Conservation (phyloP, 176 grass and related monocot species). For the Phyllostachys edulis region DNA sequence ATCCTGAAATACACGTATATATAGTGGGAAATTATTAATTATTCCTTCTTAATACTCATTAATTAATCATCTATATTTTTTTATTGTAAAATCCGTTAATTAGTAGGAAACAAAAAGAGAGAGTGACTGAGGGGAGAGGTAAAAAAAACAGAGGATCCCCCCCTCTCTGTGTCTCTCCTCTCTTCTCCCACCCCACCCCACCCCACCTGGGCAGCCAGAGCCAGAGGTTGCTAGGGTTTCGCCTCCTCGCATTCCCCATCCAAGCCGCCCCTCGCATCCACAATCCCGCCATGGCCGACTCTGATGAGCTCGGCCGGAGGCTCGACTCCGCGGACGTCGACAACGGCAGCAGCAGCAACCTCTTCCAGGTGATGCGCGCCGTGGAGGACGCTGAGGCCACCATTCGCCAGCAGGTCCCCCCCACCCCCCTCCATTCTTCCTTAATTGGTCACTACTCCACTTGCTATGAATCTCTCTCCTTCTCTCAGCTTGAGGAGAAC, state of each 20-base stretch:
- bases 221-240: not conserved
- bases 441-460: not conserved
- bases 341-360: constrained; percentile 45
- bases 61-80: no score
- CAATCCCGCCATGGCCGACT: constrained; percentile 33
- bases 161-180: no score
- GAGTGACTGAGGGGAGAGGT: no score
- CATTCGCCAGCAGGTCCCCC: constrained; percentile 74
- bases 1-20: no score
- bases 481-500: constrained; percentile 76
- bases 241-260: not conserved
- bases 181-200: no score
- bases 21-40: no score
- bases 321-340: constrained; percentile 29
- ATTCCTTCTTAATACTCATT: no score
- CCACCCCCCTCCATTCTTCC: not conserved
- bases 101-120: no score
- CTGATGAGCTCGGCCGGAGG: constrained; percentile 43
- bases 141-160: no score
- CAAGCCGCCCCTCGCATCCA: not conserved
- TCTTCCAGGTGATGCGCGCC: constrained; percentile 85
- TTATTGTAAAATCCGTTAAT: no score
- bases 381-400: constrained; percentile 85
- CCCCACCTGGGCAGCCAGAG: no score
- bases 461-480: not conserved